Evolutionary conservation across 768 basidiomycete genomes (phyloP), one percentile per base, ranked within the genome.

Genomic region (Phylloporus sp.): DNA sequence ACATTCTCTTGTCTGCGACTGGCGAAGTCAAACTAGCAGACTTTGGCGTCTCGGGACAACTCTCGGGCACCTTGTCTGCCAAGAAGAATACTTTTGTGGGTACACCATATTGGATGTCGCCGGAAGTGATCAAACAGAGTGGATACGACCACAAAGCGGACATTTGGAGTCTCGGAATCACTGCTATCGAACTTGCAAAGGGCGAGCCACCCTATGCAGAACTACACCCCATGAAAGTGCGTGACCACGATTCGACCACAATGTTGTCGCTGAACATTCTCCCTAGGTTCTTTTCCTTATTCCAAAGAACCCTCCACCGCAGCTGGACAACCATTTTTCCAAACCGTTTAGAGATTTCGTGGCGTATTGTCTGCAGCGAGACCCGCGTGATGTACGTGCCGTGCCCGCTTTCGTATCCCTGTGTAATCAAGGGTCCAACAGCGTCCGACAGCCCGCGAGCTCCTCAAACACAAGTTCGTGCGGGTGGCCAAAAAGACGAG

Each of bases 71-170:
- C 2, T 71, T 94, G 35, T 90, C 87, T 10, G 90, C 89, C 17
- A 92, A 91, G 79, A 93, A 97, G 79, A 98, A 99, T 58, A 99
- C 95, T 1, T 97, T 94, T 63, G 95, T 95, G 26, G 91, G 91
- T 23, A 94, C 95, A 15, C 95, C 95, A 4, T 99, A 98, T 63
- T 99, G 96, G 96, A 99, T 99, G 96, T 92, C 91, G 7, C 96
- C 96, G 6, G 96, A 99, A 63, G 94, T 98, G 20, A 99, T 99
- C 73, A 98, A 98, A 66, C 96, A 99, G 69, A 95, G 92, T 46
- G 96, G 96, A 5, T 99, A 99, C 68, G 96, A 98, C 60, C 88
- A 94, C 65, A 98, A 97, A 64, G 96, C 96, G 14, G 96, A 99
- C 67, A 97, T 99, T 39, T 99, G 96, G 96, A 91, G 88, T 67